Evolutionary conservation across 106 monocot genomes (phyloP).

Genomic region (Agapanthus africanus): DNA sequence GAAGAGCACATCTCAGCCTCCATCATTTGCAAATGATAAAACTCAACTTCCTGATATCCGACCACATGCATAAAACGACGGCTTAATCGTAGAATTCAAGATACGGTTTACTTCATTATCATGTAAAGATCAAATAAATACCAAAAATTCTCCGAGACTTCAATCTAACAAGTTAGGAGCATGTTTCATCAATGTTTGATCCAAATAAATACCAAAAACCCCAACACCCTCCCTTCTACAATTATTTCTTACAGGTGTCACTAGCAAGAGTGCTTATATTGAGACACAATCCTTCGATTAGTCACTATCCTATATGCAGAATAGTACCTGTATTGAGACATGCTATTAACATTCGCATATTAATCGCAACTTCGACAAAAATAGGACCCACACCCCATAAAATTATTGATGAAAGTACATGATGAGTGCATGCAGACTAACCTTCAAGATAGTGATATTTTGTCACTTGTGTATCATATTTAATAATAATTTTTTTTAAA

Average conservation of each 20-base stretch:
- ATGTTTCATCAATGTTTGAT: too few species aligned
- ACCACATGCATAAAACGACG: neutral
- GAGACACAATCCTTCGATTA: neutral
- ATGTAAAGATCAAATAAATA: too few species aligned
- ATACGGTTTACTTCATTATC: too few species aligned
- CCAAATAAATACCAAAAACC: too few species aligned
- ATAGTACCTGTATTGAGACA: neutral
- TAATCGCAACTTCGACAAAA: neutral
- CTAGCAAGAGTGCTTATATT: too few species aligned
- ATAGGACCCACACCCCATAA: neutral
- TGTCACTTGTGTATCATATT: neutral
- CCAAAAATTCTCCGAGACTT: too few species aligned
- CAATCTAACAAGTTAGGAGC: too few species aligned
- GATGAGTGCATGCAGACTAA: neutral
- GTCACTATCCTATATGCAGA: neutral
- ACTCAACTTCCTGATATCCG: neutral
- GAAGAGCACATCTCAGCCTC: slow-evolving; percentile 54
- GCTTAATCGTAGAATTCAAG: neutral
- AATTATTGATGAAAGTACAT: neutral
- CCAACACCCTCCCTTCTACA: too few species aligned
- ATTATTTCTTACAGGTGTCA: too few species aligned
- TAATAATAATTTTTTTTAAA: too few species aligned
- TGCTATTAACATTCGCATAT: neutral
- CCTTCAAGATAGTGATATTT: neutral
- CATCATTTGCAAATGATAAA: slow-evolving; percentile 33